Base-by-base conservation (phyloP, 768 basidiomycete genomes). In the Punctularia strigosozonata region DNA sequence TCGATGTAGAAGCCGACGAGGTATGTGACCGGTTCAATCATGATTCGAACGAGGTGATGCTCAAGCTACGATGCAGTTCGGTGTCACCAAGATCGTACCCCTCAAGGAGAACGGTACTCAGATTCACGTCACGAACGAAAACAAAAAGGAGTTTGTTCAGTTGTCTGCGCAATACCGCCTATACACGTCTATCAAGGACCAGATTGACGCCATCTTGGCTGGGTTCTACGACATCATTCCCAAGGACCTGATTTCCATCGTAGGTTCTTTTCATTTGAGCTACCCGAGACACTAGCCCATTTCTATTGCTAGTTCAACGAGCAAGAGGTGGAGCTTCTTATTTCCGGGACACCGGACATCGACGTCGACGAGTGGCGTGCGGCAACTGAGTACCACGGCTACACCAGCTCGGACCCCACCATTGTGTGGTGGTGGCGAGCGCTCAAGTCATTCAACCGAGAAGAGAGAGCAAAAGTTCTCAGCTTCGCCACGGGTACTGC, bases 381-480 rank as follows among this genome's bases (percentile, higher is more conserved):
- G 13, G 86, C 87, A 10, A 91, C 87, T 3, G 89, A 91, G 52
- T 89, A 91, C 61, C 87, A 81, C 45, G 85, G 87, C 34, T 90
- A 88, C 56, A 75, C 71, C 5, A 73, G 82, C 50, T 85, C 83
- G 3, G 92, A 99, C 56, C 88, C 94, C 5, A 91, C 94, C 51
- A 91, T 98, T 43, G 80, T 87, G 21, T 99, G 92, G 92, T 97
- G 90, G 84, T 99, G 95, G 95, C 75, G 95, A 47, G 94, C 94
- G 2, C 73, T 99, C 31, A 90, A 98, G 60, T 94, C 90, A 6
- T 97, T 97, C 65, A 89, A 85, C 48, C 84, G 94, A 24, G 92
- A 97, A 50, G 95, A 99, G 60, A 71, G 90, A 40, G 91, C 95
- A 23, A 91, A 95, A 58, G 88, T 99, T 32, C 68, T 99, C 41